phyloP scores from a whole-genome alignment of 768 basidiomycete genomes.

The Tylopilus plumbeoviolaceoides region DNA sequence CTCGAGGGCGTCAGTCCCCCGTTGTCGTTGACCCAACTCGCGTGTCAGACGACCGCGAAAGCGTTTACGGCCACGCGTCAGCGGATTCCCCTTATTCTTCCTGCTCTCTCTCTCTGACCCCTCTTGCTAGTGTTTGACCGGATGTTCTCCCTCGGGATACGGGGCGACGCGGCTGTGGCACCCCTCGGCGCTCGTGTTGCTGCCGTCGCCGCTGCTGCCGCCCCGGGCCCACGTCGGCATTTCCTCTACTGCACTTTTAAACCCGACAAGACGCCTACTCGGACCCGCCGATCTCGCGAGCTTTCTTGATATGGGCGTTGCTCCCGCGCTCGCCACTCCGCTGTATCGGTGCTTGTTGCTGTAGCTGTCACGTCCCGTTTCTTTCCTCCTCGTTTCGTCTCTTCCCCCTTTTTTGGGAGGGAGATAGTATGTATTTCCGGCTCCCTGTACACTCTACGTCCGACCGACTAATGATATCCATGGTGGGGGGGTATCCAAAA shows the following conservation, averaged over 20 bases:
- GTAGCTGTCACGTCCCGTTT: not conserved
- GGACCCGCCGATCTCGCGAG: conserved; percentile 44
- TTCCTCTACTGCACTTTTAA: conserved; percentile 81
- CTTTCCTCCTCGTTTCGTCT: not conserved
- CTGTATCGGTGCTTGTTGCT: not conserved
- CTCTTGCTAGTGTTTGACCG: conserved; percentile 81
- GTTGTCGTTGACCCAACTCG: conserved; percentile 77
- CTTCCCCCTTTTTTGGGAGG: not conserved
- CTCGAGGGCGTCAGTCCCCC: conserved; percentile 91
- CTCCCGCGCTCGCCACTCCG: no score
- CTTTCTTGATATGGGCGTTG: conserved; percentile 4
- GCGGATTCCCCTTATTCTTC: conserved; percentile 13
- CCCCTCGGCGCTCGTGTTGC: conserved; percentile 62
- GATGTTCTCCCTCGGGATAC: conserved; percentile 83
- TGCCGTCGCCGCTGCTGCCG: conserved; percentile 56
- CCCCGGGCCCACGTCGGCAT: conserved; percentile 73
- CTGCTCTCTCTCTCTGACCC: not conserved
- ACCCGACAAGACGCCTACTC: conserved; percentile 45
- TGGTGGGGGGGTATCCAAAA: conserved; percentile 15
- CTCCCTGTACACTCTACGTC: conserved; percentile 15
- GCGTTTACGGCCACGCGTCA: conserved; percentile 82
- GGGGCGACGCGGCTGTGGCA: conserved; percentile 59
- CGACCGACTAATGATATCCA: conserved; percentile 1
- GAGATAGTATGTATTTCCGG: conserved; percentile 19
- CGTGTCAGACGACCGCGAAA: conserved; percentile 86